Base-by-base conservation (phyloP, 2,329 filamentous ascomycete genomes). In the Monosporascus cannonballus region DNA sequence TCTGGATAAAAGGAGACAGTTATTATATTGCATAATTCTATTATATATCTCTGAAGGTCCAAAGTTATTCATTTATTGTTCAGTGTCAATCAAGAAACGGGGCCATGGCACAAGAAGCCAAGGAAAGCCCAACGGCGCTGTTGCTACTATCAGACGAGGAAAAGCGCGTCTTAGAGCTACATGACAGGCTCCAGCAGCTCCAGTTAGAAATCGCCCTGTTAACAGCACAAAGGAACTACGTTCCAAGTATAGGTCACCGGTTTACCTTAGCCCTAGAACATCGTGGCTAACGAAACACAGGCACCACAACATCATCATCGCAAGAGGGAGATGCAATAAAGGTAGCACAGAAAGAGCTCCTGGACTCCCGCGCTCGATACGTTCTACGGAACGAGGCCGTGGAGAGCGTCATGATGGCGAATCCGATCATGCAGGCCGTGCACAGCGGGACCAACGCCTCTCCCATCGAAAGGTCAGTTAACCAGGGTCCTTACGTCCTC, bases 391-490 rank as follows among this genome's bases (percentile, higher is more conserved):
- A 86, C 66, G 83, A 83, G 55, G 84, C 89, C 22, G 76, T 85
- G 22, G 83, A 87, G 56, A 83, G 79, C 47, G 83, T 89, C 50
- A 70, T 94, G 59, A 82, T 83, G 60, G 84, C 85, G 52, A 86
- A 90, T 61, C 89, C 90, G 7, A 84, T 89, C 41, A 73, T 95
- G 53, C 89, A 88, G 63, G 86, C 90, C 6, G 83, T 93, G 39
- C 89, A 95, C 67, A 74, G 80, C 54, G 84, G 84, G 44, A 80
- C 79, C 14, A 77, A 81, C 54, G 79, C 83, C 18, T 81, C 83
- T 2, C 80, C 81, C 45, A 75, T 85, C 50, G 89, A 94, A 70
- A 81, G 83, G 89, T 89, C 76, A 39, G 68, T 55, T 45, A 45
- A 3, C 20, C 20, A 11, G 30, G 24, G 17, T n/a, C 30, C 5